phyloP scores from a whole-genome alignment of 345 rosid species.

The Hibiscus mutabilis region DNA sequence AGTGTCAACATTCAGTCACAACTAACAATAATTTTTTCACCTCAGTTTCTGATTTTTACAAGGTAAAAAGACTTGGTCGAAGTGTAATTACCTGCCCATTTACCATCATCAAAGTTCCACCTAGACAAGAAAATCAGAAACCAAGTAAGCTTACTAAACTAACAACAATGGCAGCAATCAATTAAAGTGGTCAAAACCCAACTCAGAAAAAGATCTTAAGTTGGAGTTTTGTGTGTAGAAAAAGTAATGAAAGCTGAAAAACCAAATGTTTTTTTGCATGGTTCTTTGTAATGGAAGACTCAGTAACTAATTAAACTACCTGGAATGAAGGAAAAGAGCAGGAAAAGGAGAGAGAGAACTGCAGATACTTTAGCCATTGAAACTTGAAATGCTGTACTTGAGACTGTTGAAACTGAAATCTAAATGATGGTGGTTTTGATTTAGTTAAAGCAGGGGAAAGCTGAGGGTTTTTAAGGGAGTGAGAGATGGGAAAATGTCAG shows the following conservation, averaged over 20 bases:
- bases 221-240: too few relatives aligned
- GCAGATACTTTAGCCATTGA: constrained; percentile 21
- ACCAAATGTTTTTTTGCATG: too few relatives aligned
- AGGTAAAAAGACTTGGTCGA: not conserved
- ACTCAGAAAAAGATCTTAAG: too few relatives aligned
- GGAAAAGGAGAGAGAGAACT: constrained; percentile 8
- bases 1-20: not conserved
- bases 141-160: not conserved
- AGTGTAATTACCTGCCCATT: constrained; percentile 38
- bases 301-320: constrained; percentile 7
- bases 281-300: not conserved
- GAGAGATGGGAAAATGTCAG: not conserved
- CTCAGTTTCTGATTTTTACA: not conserved
- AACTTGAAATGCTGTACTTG: not conserved
- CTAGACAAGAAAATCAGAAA: constrained; percentile 15
- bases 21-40: not conserved
- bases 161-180: not conserved
- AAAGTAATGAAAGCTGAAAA: too few relatives aligned
- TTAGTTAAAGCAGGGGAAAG: not conserved
- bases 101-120: constrained; percentile 21
- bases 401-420: not conserved
- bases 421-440: not conserved
- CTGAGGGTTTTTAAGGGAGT: not conserved
- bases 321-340: constrained; percentile 26
- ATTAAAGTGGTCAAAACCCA: not conserved